Evolutionary conservation across 345 rosid genomes (phyloP), one percentile per base, ranked within the genome.

Genomic region (Eutrema heterophyllum): DNA sequence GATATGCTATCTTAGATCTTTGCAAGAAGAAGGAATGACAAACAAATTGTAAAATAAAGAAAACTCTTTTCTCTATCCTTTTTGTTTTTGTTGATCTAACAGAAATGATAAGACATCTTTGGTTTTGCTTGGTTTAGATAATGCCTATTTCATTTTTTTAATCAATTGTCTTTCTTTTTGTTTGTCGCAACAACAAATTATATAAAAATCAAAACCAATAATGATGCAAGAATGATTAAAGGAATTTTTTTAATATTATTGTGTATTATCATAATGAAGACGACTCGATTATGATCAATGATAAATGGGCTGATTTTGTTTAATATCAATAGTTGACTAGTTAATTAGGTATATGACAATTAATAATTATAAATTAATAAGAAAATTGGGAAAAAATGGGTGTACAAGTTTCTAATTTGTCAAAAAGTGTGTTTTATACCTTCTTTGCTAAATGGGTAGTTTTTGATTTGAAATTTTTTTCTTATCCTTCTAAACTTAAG

Each of bases 211-310:
- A 11, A 16, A 43, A 55, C 41, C 33, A 55, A 68, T 41, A 55
- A 55, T 55, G 64, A 43, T 68, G 35, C 64, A 43, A 68, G 14
- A 33, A 43, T 68, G 43, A 68, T 43, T 55, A 54, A 40, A 67
- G 51, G 30, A 36, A 36, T 21, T 21, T 21, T 1, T 1, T 9
- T 10, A 51, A 2, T 6, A 24, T 38, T 33, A 21, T 7, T 50
- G 32, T 51, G 32, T 51, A 51, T 24, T 8, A 45, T n/a, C 13
- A 36, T 50, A 21, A 40, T 49, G 52, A 33, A 15, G 39, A 30
- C 11, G 18, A 27, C 1, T 21, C 35, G 0, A 53, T 29, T 3
- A 29, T 14, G 12, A 14, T 54, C 59, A 54, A 29, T 30, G 30
- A 3, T 21, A 21, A 21, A 21, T n/a, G n/a, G n/a, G n/a, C n/a